phyloP scores from a whole-genome alignment of 306 rosid genomes.

The Glycine soja region DNA sequence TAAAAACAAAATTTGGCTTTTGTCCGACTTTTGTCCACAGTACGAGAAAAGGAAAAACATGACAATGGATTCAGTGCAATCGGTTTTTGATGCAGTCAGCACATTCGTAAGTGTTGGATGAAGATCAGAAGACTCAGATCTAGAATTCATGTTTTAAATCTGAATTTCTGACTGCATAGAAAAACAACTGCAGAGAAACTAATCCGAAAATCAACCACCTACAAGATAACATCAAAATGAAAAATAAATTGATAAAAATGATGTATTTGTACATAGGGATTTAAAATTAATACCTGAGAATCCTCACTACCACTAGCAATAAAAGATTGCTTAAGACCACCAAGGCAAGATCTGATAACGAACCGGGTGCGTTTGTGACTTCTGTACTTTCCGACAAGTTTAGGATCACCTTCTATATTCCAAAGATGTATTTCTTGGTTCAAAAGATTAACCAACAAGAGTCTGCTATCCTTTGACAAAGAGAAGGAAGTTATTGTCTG shows the following conservation, averaged over 20 bases:
- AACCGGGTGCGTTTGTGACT: constrained; percentile 82
- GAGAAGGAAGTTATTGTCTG: constrained; percentile 79
- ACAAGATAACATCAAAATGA: not conserved
- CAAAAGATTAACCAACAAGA: constrained; percentile 79
- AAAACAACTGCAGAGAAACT: not conserved
- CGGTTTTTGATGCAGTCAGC: too few species aligned
- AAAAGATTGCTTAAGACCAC: constrained; percentile 82
- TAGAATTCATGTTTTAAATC: not conserved
- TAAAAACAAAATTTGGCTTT: not conserved
- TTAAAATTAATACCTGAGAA: constrained; percentile 73
- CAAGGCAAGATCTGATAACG: constrained; percentile 86
- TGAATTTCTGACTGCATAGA: not conserved
- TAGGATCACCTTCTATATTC: constrained; percentile 68
- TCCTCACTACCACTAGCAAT: constrained; percentile 98
- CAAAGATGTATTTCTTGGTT: constrained; percentile 95
- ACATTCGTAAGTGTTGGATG: too few species aligned
- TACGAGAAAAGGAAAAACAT: too few species aligned
- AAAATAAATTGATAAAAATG: not conserved
- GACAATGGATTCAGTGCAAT: too few species aligned
- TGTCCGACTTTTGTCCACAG: too few species aligned
- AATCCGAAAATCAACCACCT: not conserved
- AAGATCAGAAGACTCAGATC: too few species aligned
- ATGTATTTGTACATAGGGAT: constrained; percentile 6
- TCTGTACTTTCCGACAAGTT: constrained; percentile 68
- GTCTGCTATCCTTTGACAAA: constrained; percentile 74